Base-by-base conservation (phyloP, 2,329 filamentous ascomycete species). In the Epichloe sibirici region DNA sequence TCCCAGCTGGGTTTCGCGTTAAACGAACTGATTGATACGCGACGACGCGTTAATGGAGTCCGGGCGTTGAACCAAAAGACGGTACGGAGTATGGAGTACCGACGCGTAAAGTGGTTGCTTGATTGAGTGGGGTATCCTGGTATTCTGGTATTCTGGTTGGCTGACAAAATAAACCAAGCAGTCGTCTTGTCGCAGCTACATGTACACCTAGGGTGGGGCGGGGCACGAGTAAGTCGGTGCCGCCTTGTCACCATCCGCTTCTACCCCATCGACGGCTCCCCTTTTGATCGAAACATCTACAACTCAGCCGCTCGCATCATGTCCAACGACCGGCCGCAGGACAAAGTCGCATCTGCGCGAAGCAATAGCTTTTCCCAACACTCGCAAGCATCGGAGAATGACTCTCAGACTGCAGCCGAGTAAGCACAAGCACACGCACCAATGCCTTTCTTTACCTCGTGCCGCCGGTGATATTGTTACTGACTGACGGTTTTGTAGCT, bases 381-480 rank as follows among this genome's bases (percentile, higher is more conserved):
- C 35, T 79, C 81, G 51, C 67, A 69, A 49, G 67, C 63, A n/a
- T 82, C 79, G 0, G 17, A 21, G 17, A 74, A 82, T 47, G 72
- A 77, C 51, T 88, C 85, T 1, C 85, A 88, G 60, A 89, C 85
- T 15, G 85, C 85, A 35, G 82, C 81, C 55, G 84, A 88, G 79
- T 86, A 31, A 48, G 47, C 31, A 31, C 40, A 31, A 48, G 47
- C 31, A 31, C 40, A 72, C 54, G 69, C 56, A n/a, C 12, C 12
- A 15, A 46, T 43, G 34, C 42, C 5, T 42, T 34, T 8, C 5
- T 42, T 34, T 8, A 50, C 6, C 9, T n/a, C 21, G 2, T n/a
- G 4, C 13, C 23, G 4, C 23, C 11, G 12, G 4, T 21, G 9
- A 4, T 23, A 2, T n/a, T 17, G 25, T 48, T 9, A 31, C 44